Percentiles rank a stretch among this genome's conserved stretches.
Evolutionary conservation across 1,284 basidiomycete genomes (phyloP).

Genomic region (Sporisorium iseilematis-ciliati): DNA sequence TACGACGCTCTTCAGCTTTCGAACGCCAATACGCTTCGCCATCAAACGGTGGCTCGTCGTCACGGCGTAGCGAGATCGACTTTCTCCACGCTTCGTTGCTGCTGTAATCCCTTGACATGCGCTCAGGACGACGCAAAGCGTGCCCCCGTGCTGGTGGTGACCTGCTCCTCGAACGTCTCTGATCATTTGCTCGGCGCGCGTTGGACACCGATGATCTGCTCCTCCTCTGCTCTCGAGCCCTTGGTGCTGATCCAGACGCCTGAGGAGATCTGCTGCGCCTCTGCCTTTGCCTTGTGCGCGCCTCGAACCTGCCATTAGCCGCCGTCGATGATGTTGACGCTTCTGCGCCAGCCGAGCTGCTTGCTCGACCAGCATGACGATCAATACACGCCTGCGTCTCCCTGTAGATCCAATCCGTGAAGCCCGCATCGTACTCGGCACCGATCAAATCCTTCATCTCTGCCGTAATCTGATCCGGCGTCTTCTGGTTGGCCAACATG

Average conservation of each 20-base stretch:
- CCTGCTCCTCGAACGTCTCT: conserved; percentile 17
- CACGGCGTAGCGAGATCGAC: conserved; percentile 3
- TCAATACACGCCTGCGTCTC: conserved; percentile 36
- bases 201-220: conserved; percentile 8
- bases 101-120: conserved; percentile 12
- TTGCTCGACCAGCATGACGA: background rate
- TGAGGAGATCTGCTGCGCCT: conserved; percentile 18
- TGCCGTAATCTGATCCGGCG: conserved; percentile 57
- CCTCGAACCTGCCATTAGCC: background rate
- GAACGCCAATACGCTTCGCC: conserved; percentile 31
- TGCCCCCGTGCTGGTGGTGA: conserved; percentile 10
- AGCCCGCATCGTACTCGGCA: conserved; percentile 54
- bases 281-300: background rate
- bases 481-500: conserved; percentile 68
- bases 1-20: conserved; percentile 28
- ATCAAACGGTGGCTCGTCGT: conserved; percentile 19
- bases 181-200: conserved; percentile 1
- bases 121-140: background rate
- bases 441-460: conserved; percentile 66
- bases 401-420: conserved; percentile 61
- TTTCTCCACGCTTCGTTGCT: conserved; percentile 14
- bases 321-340: background rate
- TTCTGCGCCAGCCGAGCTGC: conserved; percentile 2
- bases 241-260: background rate
- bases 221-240: conserved; percentile 7